These are phyloP conservation scores for Rosa chinensis DNA, from an alignment of 306 rosid genomes.

Conservation along the genomic window DNA sequence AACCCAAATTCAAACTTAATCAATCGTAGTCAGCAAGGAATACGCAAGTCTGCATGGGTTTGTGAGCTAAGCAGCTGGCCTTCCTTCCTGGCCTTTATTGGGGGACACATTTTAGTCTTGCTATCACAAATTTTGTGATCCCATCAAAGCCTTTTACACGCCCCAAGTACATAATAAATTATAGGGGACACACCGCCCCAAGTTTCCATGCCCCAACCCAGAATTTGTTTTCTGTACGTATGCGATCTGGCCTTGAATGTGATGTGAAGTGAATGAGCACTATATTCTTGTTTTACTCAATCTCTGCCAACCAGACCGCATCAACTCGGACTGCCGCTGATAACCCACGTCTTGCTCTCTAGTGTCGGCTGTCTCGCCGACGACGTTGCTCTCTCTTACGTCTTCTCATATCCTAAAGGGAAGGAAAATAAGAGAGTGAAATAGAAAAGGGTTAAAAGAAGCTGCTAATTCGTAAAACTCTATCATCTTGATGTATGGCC, in stretches of 20 bases:
- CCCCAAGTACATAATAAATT: conserved; percentile 8
- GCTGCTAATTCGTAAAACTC: too few relatives aligned
- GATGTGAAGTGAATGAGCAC: neutral
- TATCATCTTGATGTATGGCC: too few relatives aligned
- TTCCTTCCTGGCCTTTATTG: neutral
- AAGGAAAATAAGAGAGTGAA: too few relatives aligned
- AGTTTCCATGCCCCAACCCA: neutral
- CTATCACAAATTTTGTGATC: conserved; percentile 37
- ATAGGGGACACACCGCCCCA: neutral
- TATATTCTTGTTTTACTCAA: too few relatives aligned
- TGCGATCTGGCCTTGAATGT: neutral
- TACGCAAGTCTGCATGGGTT: conserved; percentile 33
- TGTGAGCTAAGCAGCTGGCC: conserved; percentile 29
- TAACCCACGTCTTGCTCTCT: too few relatives aligned
- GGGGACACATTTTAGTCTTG: conserved; percentile 9
- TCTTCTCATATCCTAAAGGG: too few relatives aligned
- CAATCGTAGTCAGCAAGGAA: conserved; percentile 32
- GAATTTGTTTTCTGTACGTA: neutral
- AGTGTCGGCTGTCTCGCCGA: too few relatives aligned
- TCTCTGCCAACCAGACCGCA: too few relatives aligned
- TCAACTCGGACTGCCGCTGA: too few relatives aligned
- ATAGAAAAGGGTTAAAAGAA: too few relatives aligned
- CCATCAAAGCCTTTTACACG: conserved; percentile 16
- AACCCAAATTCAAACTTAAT: neutral
- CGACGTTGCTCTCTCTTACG: too few relatives aligned